Percentiles rank a stretch among this genome's conserved stretches.
phyloP scores from a whole-genome alignment of 306 rosid genomes.

The Biancaea sappan region DNA sequence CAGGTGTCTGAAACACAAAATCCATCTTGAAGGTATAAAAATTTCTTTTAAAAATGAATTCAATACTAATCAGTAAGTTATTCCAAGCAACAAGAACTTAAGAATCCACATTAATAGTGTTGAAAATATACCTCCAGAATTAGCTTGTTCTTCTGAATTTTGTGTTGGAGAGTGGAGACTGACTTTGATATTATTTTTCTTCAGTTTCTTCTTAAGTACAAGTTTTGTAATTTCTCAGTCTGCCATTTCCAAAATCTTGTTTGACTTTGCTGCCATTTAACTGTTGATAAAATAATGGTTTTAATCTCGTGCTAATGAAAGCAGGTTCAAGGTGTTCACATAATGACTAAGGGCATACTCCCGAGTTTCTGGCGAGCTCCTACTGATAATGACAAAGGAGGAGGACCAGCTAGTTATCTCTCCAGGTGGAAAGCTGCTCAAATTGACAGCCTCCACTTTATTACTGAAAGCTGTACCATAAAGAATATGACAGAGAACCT shows the following conservation, averaged over 20 bases:
- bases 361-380: slow-evolving; percentile 98
- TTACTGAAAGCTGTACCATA: slow-evolving; percentile 62
- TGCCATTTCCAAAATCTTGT: neutral
- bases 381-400: slow-evolving; percentile 91
- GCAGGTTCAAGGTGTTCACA: slow-evolving; percentile 70
- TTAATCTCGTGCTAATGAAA: slow-evolving; percentile 33
- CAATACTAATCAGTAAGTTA: neutral
- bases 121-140: neutral
- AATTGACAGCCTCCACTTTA: slow-evolving; percentile 59
- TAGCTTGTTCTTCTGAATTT: neutral
- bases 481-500: slow-evolving; percentile 39
- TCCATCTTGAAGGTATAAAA: neutral
- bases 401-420: slow-evolving; percentile 61
- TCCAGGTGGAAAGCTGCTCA: slow-evolving; percentile 82
- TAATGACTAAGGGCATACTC: slow-evolving; percentile 67
- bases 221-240: slow-evolving; percentile 8
- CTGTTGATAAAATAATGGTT: slow-evolving; percentile 14
- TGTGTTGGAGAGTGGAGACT: neutral
- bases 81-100: neutral
- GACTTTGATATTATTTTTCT: neutral
- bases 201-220: neutral
- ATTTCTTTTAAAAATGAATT: neutral
- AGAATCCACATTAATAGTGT: neutral
- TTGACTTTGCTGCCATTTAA: neutral
- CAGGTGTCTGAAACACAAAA: neutral